A percentile compares a stretch with the other conserved stretches of the same genome.
These are phyloP conservation scores for Amesomyces nigricolor DNA, from an alignment of 2,329 filamentous ascomycete species.

Conservation along the genomic window DNA sequence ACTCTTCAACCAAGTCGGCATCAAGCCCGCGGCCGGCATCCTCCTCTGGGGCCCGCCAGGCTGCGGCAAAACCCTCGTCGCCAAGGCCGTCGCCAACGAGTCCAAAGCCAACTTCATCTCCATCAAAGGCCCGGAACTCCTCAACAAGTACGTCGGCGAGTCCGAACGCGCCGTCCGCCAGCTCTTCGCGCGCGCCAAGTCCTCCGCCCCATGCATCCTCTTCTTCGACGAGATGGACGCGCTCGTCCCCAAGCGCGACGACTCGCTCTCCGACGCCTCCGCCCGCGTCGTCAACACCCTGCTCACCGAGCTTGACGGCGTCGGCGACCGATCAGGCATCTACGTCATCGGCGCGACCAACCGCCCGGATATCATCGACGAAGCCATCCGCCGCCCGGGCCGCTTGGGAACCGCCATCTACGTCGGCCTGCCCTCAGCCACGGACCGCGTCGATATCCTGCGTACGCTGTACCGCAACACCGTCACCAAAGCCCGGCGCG, in stretches of 20 bases:
- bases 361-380: constrained; percentile 91
- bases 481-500: constrained; percentile 42
- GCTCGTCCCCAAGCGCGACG: constrained; percentile 77
- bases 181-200: constrained; percentile 82
- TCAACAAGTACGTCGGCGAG: constrained; percentile 98
- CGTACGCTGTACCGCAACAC: constrained; percentile 55
- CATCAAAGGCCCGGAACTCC: constrained; percentile 89
- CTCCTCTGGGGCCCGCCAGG: constrained; percentile 95
- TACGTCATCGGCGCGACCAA: constrained; percentile 96
- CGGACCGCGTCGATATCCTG: constrained; percentile 78
- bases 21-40: constrained; percentile 76
- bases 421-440: constrained; percentile 73
- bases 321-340: constrained; percentile 73
- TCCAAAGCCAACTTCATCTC: constrained; percentile 97
- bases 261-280: constrained; percentile 66
- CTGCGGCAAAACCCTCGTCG: constrained; percentile 92
- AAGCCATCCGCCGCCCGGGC: constrained; percentile 87
- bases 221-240: constrained; percentile 99
- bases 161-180: constrained; percentile 89
- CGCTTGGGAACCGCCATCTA: constrained; percentile 84
- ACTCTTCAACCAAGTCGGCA: constrained; percentile 69
- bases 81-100: constrained; percentile 93
- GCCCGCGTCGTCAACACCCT: constrained; percentile 91
- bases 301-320: constrained; percentile 87
- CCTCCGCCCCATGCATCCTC: constrained; percentile 84